These are phyloP conservation scores for Alliaria petiolata DNA, from an alignment of 345 rosid species.

Conservation along the genomic window DNA sequence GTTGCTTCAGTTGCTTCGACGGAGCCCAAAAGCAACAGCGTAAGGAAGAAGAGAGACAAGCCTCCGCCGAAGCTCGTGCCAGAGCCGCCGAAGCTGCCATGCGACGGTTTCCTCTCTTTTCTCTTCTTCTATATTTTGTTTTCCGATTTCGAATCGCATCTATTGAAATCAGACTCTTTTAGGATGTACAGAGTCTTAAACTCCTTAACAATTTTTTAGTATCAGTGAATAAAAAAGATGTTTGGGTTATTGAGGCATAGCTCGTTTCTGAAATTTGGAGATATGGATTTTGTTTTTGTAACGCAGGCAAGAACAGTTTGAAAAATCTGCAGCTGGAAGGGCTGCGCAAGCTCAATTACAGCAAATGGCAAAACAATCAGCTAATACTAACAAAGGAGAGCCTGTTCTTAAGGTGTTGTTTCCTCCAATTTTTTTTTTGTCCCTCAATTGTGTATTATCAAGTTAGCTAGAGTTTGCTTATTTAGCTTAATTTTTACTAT, in stretches of 20 bases:
- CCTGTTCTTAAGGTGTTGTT: slow-evolving; percentile 77
- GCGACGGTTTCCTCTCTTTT: slow-evolving; percentile 47
- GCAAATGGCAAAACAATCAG: slow-evolving; percentile 73
- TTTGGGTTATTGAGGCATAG: background rate
- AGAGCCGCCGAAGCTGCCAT: slow-evolving; percentile 97
- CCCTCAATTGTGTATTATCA: background rate
- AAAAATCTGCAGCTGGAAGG: slow-evolving; percentile 88
- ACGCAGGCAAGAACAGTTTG: slow-evolving; percentile 79
- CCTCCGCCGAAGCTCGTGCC: slow-evolving; percentile 88
- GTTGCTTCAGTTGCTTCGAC: slow-evolving; percentile 73
- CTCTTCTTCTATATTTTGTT: background rate
- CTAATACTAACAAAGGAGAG: slow-evolving; percentile 64
- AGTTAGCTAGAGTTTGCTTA: background rate
- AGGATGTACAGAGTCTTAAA: background rate
- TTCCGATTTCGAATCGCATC: background rate
- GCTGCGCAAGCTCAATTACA: slow-evolving; percentile 81
- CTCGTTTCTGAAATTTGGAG: background rate
- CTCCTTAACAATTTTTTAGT: background rate
- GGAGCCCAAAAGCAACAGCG: slow-evolving; percentile 54
- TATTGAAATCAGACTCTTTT: background rate
- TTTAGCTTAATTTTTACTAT: background rate
- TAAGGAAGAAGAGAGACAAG: slow-evolving; percentile 64
- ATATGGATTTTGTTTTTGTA: background rate
- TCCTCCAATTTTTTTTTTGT: background rate
- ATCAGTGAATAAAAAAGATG: background rate